phyloP scores from a whole-genome alignment of 139 green algal genomes.

The Chlamydomonas applanata region DNA sequence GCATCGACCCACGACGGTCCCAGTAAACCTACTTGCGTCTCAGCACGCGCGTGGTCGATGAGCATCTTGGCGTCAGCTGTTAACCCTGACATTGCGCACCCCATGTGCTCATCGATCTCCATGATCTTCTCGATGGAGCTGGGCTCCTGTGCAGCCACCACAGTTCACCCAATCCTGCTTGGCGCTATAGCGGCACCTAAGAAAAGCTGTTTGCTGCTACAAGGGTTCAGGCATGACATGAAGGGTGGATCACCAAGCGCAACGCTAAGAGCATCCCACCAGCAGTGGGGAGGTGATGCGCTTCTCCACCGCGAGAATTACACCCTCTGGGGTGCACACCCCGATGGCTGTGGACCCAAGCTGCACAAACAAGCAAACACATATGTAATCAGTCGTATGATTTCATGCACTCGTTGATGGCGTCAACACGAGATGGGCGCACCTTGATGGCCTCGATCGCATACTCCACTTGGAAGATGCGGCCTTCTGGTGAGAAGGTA shows the following conservation, averaged over 20 bases:
- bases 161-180: no score
- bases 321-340: conserved; percentile 86
- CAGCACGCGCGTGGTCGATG: conserved; percentile 93
- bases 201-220: not conserved
- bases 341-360: conserved; percentile 97
- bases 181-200: no score
- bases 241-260: not conserved
- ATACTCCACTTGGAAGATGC: conserved; percentile 99
- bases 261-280: conserved; percentile 46
- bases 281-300: conserved; percentile 93
- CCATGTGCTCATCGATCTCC: conserved; percentile 96
- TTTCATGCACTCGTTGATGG: not conserved
- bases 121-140: conserved; percentile 93
- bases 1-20: not conserved
- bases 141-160: conserved; percentile 70
- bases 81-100: conserved; percentile 94
- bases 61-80: conserved; percentile 96
- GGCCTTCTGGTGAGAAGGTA: conserved; percentile 92
- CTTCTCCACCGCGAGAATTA: conserved; percentile 97
- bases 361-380: conserved; percentile 42
- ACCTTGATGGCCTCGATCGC: conserved; percentile 98
- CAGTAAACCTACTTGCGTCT: conserved; percentile 72
- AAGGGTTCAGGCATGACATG: conserved; percentile 3
- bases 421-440: not conserved
- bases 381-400: not conserved